phyloP scores from a whole-genome alignment of 345 rosid species.

The Lumnitzera racemosa region DNA sequence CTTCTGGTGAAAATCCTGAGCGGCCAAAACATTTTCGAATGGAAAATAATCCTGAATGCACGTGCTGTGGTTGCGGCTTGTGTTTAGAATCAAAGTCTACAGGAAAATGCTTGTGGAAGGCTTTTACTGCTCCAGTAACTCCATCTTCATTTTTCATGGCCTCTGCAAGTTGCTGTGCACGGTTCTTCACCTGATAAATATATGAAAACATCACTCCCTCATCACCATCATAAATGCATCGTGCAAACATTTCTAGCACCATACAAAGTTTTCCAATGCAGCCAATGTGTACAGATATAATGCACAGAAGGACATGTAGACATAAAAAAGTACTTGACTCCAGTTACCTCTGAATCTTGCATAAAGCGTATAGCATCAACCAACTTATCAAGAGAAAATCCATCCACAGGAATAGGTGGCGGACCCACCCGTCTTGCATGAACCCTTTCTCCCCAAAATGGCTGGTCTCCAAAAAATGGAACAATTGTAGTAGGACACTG shows the following conservation, averaged over 20 bases:
- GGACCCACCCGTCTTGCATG: conserved; percentile 52
- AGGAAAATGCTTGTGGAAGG: conserved; percentile 48
- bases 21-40: conserved; percentile 29
- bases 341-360: conserved; percentile 34
- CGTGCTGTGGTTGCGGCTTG: background rate
- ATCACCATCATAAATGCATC: background rate
- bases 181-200: conserved; percentile 34
- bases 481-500: conserved; percentile 57
- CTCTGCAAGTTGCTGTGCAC: conserved; percentile 32
- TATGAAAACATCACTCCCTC: background rate
- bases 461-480: conserved; percentile 62
- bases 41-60: conserved; percentile 11
- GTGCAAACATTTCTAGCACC: background rate
- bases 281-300: background rate
- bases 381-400: conserved; percentile 39
- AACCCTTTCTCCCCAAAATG: conserved; percentile 56
- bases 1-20: background rate
- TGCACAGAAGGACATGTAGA: background rate
- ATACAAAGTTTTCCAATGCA: background rate
- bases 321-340: background rate
- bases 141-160: conserved; percentile 48
- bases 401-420: conserved; percentile 42
- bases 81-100: background rate
- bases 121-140: conserved; percentile 44
- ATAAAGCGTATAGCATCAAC: conserved; percentile 44